These are phyloP conservation scores for Ustilago cynodontis DNA, from an alignment of 1,284 basidiomycete genomes.

Conservation along the genomic window DNA sequence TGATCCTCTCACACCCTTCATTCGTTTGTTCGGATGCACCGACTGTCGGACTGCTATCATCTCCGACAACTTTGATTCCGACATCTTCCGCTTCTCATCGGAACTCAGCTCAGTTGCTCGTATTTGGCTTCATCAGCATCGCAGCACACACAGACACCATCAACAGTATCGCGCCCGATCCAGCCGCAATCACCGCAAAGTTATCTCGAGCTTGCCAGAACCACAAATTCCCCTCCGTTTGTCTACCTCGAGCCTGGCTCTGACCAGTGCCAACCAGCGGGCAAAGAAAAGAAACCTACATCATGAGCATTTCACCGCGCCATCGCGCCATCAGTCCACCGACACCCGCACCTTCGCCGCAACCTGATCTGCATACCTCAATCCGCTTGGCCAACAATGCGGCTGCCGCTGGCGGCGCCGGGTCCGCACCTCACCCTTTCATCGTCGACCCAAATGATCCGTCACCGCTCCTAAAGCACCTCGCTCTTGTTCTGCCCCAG, in stretches of 20 bases:
- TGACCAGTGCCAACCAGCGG: no score
- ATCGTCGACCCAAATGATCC: constrained; percentile 46
- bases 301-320: constrained; percentile 54
- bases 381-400: constrained; percentile 53
- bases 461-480: constrained; percentile 47
- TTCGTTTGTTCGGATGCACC: background rate
- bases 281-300: background rate
- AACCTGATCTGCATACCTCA: constrained; percentile 53
- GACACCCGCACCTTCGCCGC: constrained; percentile 63
- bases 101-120: no score
- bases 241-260: no score
- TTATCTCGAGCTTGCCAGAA: no score
- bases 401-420: constrained; percentile 31
- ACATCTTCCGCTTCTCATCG: no score
- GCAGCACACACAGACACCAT: no score
- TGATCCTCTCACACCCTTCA: background rate
- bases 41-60: background rate
- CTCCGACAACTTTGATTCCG: no score
- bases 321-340: constrained; percentile 63
- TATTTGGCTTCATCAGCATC: no score
- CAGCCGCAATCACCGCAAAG: no score
- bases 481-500: constrained; percentile 48
- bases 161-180: no score
- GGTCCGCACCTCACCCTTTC: constrained; percentile 17
- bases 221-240: no score